Base-by-base conservation (phyloP, 2,329 filamentous ascomycete genomes). In the Colletotrichum camelliae region DNA sequence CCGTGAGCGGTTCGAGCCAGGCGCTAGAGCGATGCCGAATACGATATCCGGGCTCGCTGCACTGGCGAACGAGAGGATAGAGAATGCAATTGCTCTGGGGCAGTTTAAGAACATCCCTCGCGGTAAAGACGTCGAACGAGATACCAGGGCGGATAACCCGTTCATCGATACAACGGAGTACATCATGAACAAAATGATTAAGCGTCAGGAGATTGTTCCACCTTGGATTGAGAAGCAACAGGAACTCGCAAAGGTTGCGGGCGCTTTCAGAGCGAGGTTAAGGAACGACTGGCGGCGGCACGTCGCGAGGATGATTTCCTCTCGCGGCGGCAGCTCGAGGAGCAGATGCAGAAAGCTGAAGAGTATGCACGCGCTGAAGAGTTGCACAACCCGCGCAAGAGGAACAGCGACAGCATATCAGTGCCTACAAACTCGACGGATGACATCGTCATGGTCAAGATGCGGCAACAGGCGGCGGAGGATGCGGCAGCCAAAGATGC, bases 171-270 rank as follows among this genome's bases (percentile, higher is more conserved):
- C 96, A 1, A 98, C 97, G 0, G 96, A 98, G 84, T 98, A 98
- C 83, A 95, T 98, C 80, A 94, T 98, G 94, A 98, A 99, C 86
- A 97, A 97, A 85, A 98, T 98, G 87, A 98, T 99, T 77, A 95
- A 98, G 85, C 94, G 94, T 74, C 97, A 99, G 84, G 96, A 98
- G 24, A 95, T 98, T 75, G 95, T 98, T 1, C 97, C 97, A 1
- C 96, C 96, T 0, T 99, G 97, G 97, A 98, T 99, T 75, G 97
- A 99, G 85, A 98, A 98, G 85, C 97, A 99, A 83, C 96, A 98
- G 82, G 96, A 98, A 80, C 87, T 98, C 7, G 89, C 92, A 13
- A 92, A 91, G 76, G 90, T 94, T 1, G 90, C 93, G 1, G 89
- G 88, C 15, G 88, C 89, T 1, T 98, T 99, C 81, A 91, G 97